Evolutionary conservation across 1,139 yeast genomes (phyloP).

Genomic region (Debaryomycetaceae sp.): DNA sequence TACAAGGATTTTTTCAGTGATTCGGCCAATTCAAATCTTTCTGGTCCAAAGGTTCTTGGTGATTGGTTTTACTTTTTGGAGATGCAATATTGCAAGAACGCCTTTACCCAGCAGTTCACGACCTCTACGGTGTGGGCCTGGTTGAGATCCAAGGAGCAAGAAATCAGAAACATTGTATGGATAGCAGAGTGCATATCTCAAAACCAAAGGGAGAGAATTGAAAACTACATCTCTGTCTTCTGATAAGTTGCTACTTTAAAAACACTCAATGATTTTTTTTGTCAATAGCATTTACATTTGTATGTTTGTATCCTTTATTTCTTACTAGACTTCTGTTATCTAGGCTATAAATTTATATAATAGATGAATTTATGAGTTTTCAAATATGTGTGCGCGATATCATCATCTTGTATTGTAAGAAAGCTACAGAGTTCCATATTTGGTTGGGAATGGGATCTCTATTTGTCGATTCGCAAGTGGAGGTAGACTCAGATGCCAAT

Average conservation of each 20-base stretch:
- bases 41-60: slow-evolving; percentile 62
- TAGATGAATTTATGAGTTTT: not conserved
- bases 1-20: slow-evolving; percentile 62
- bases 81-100: slow-evolving; percentile 87
- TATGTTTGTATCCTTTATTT: not conserved
- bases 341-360: not conserved
- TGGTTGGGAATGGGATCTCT: slow-evolving; percentile 2
- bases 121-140: slow-evolving; percentile 93
- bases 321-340: not conserved
- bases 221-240: slow-evolving; percentile 72
- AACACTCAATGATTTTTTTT: not conserved
- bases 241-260: slow-evolving; percentile 15
- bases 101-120: slow-evolving; percentile 95
- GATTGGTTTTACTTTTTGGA: slow-evolving; percentile 92
- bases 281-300: not conserved
- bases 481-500: not conserved
- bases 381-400: not conserved
- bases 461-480: slow-evolving; percentile 2
- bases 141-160: slow-evolving; percentile 95
- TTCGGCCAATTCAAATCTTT: slow-evolving; percentile 33
- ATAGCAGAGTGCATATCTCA: slow-evolving; percentile 96
- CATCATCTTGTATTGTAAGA: not conserved
- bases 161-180: slow-evolving; percentile 95
- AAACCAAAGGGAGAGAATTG: slow-evolving; percentile 78
- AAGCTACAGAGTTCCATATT: not conserved